phyloP scores from a whole-genome alignment of 306 rosid species.

The Cucumis sativus region DNA sequence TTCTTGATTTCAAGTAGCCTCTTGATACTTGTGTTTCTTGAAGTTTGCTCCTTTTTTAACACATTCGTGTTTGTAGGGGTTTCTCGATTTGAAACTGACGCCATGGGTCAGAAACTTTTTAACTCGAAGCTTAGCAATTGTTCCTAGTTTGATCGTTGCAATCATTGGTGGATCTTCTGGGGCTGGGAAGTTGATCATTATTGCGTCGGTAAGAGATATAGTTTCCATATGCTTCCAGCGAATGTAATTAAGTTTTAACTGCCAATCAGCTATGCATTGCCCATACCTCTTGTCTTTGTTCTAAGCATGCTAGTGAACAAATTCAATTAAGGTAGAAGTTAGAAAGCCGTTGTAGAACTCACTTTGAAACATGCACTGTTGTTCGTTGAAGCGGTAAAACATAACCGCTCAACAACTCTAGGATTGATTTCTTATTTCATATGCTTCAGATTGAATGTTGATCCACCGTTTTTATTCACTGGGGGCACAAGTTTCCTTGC shows the following conservation, averaged over 20 bases:
- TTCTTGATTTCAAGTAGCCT: background rate
- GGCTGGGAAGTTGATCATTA: slow-evolving; percentile 84
- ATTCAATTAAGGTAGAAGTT: background rate
- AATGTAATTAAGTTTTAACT: background rate
- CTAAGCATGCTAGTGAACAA: background rate
- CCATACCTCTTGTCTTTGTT: background rate
- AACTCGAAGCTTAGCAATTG: slow-evolving; percentile 84
- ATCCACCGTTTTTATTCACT: background rate
- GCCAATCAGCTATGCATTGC: background rate
- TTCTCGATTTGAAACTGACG: slow-evolving; percentile 62
- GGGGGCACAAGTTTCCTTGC: background rate
- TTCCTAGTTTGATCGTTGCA: slow-evolving; percentile 85
- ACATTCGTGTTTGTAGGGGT: slow-evolving; percentile 38
- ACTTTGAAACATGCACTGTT: background rate
- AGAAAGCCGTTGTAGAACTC: background rate
- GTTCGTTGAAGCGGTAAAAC: background rate
- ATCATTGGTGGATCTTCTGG: slow-evolving; percentile 87
- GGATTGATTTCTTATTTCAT: background rate
- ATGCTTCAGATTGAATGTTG: background rate
- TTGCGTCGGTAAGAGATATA: slow-evolving; percentile 65
- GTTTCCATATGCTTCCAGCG: background rate
- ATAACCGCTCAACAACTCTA: background rate
- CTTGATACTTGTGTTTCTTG: background rate
- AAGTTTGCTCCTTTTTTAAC: background rate
- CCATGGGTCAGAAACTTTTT: slow-evolving; percentile 84